Conservation (phyloP, 75 land plant genomes). For the Pseudotsuga menziesii region DNA sequence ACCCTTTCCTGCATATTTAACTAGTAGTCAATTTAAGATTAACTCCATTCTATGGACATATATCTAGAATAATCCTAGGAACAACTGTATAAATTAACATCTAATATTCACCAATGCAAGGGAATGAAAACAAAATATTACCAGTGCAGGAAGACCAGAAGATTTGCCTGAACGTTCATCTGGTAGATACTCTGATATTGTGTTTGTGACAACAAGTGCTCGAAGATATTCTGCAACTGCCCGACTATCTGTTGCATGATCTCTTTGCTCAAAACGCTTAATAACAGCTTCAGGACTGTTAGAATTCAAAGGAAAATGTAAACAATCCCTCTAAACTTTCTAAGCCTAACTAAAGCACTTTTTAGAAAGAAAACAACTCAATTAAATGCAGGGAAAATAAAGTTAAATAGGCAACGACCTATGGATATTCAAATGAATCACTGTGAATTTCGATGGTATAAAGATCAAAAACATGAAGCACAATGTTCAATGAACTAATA, state of each 20-base stretch:
- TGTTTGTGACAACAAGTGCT: slow-evolving; percentile 92
- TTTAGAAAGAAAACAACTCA: neutral
- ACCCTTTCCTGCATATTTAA: no score
- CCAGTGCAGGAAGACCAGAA: slow-evolving; percentile 80
- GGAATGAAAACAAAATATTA: slow-evolving; percentile 18
- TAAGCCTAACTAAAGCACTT: neutral
- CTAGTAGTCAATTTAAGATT: no score
- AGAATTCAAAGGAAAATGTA: slow-evolving; percentile 2
- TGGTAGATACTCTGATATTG: slow-evolving; percentile 84
- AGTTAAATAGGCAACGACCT: neutral
- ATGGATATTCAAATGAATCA: neutral
- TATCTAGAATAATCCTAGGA: neutral
- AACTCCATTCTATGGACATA: neutral
- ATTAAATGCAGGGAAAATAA: neutral
- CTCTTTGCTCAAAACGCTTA: slow-evolving; percentile 87
- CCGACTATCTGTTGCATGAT: slow-evolving; percentile 76
- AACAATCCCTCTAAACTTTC: slow-evolving; percentile 4
- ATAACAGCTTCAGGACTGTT: slow-evolving; percentile 91
- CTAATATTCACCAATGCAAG: neutral
- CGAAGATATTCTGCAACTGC: slow-evolving; percentile 90
- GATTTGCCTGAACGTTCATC: slow-evolving; percentile 76
- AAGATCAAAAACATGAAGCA: neutral
- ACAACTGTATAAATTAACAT: neutral
- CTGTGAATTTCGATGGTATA: neutral
- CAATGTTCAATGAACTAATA: neutral